phyloP scores from a whole-genome alignment of 2,329 filamentous ascomycete species.

The Scytalidium lignicola region DNA sequence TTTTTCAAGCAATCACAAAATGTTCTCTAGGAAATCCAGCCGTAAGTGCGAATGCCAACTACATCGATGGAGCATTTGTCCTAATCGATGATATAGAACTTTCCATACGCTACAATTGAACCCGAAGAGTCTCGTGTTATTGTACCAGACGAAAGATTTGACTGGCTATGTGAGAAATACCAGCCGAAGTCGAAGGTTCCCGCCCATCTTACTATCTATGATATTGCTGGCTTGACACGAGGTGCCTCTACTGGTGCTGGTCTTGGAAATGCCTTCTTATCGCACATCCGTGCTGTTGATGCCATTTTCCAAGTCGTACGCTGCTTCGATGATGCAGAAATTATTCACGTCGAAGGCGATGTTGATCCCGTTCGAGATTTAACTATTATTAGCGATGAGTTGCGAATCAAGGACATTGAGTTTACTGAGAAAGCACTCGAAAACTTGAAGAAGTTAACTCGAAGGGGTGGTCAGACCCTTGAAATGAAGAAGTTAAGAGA shows the following conservation, averaged over 20 bases:
- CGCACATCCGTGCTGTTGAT: conserved; percentile 96
- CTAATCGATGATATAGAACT: conserved; percentile 59
- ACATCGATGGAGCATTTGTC: conserved; percentile 8
- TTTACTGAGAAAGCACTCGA: conserved; percentile 96
- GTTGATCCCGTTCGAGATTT: conserved; percentile 93
- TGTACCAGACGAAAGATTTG: conserved; percentile 91
- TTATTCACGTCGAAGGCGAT: conserved; percentile 98
- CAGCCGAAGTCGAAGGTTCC: conserved; percentile 97
- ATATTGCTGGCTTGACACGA: conserved; percentile 94
- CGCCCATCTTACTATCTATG: conserved; percentile 95
- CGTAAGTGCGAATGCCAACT: conserved; percentile 48
- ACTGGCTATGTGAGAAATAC: conserved; percentile 95
- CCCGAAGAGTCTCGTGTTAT: conserved; percentile 97
- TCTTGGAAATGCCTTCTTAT: conserved; percentile 96
- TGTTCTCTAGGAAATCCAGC: conserved; percentile 95
- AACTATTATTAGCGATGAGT: conserved; percentile 93
- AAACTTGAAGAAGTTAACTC: conserved; percentile 87
- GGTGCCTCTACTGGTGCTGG: conserved; percentile 96
- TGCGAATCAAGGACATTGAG: conserved; percentile 97
- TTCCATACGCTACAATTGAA: conserved; percentile 98
- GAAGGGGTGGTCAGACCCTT: conserved; percentile 86
- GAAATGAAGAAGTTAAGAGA: conserved; percentile 98
- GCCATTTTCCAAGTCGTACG: conserved; percentile 96
- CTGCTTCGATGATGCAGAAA: conserved; percentile 98
- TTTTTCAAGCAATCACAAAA: conserved; percentile 99